Conservation (phyloP, 1,284 basidiomycete species). For the Pseudozyma hubeiensis region DNA sequence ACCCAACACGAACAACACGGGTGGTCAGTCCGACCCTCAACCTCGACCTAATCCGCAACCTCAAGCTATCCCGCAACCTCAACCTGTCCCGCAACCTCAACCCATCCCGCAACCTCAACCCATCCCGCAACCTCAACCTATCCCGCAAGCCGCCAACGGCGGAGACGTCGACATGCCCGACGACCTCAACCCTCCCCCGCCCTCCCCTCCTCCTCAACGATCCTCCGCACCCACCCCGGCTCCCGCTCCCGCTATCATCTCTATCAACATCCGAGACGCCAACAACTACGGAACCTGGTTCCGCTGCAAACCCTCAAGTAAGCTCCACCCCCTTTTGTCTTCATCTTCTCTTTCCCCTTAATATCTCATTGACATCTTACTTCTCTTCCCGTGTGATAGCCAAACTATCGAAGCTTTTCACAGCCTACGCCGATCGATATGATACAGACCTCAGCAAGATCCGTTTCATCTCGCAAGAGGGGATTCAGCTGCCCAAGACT, state of each 20-base stretch:
- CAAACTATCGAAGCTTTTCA: slow-evolving; percentile 15
- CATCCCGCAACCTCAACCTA: too few relatives aligned
- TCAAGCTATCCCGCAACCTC: too few relatives aligned
- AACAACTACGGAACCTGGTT: slow-evolving; percentile 18
- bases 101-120: too few relatives aligned
- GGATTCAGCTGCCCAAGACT: slow-evolving; percentile 10
- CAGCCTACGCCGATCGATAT: slow-evolving; percentile 2
- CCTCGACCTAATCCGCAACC: too few relatives aligned
- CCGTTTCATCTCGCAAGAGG: slow-evolving; percentile 20
- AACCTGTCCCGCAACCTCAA: too few relatives aligned
- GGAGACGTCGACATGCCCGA: too few relatives aligned
- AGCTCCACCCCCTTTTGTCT: background rate
- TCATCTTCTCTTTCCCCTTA: background rate
- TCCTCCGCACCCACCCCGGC: too few relatives aligned
- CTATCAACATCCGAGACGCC: slow-evolving; percentile 13
- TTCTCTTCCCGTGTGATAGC: slow-evolving; percentile 5
- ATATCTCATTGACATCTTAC: background rate
- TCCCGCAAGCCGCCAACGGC: too few relatives aligned
- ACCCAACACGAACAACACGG: too few relatives aligned
- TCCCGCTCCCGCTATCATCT: background rate
- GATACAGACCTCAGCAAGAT: background rate
- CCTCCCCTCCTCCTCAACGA: too few relatives aligned
- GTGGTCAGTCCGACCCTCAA: too few relatives aligned
- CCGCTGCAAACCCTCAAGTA: slow-evolving; percentile 14
- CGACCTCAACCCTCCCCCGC: too few relatives aligned